Evolutionary conservation across 164 flowering plant species (phyloP).

Genomic region (Vitis amurensis): DNA sequence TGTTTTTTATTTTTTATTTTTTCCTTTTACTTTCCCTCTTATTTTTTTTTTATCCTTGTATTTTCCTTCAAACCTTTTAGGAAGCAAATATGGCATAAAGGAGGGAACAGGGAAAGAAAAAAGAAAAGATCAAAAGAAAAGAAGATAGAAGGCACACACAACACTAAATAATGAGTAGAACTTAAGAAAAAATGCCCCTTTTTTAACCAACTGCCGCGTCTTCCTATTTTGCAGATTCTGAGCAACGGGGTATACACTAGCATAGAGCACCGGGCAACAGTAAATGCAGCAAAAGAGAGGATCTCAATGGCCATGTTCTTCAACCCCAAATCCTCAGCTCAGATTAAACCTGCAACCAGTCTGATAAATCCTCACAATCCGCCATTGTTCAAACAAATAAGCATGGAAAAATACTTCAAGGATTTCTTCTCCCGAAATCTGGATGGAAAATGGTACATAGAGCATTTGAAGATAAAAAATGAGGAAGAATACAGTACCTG

Average conservation of each 20-base stretch:
- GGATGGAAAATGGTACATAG: slow-evolving; percentile 28
- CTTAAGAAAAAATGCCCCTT: no score
- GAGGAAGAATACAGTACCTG: slow-evolving; percentile 11
- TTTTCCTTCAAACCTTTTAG: no score
- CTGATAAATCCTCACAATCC: slow-evolving; percentile 26
- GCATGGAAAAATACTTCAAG: slow-evolving; percentile 25
- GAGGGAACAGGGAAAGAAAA: no score
- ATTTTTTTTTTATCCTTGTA: no score
- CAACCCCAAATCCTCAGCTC: slow-evolving; percentile 29
- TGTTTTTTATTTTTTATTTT: no score
- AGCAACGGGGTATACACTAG: slow-evolving; percentile 19
- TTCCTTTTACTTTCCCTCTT: no score
- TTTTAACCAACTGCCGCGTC: no score
- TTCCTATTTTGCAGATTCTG: no score
- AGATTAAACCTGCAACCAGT: slow-evolving; percentile 25
- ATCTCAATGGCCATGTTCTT: slow-evolving; percentile 37
- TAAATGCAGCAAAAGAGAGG: slow-evolving; percentile 35
- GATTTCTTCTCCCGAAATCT: slow-evolving; percentile 19
- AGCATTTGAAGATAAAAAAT: slow-evolving; percentile 26
- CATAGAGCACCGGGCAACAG: slow-evolving; percentile 36
- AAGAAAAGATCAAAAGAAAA: no score
- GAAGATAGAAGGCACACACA: no score
- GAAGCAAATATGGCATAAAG: no score
- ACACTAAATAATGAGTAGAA: no score
- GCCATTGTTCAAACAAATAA: slow-evolving; percentile 18